Conservation (phyloP, 192 early-diverging fungal species). For the Ambispora gerdemannii region DNA sequence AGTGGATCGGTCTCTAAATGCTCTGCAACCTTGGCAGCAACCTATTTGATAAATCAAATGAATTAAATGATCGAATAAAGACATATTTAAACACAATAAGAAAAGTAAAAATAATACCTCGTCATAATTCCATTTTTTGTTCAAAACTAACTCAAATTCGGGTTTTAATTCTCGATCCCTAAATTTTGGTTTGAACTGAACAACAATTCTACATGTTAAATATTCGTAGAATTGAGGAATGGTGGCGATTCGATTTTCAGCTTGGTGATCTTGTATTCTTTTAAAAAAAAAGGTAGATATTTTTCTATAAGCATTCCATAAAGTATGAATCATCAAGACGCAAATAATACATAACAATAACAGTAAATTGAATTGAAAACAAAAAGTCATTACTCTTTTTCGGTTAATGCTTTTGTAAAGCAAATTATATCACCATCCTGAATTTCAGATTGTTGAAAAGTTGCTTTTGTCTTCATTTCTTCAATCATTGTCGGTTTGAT, state of each 20-base stretch:
- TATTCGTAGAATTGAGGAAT: conserved; percentile 78
- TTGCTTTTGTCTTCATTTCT: conserved; percentile 55
- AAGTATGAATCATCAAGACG: no score
- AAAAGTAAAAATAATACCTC: conserved; percentile 33
- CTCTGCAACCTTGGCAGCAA: conserved; percentile 63
- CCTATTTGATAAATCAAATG: conserved; percentile 22
- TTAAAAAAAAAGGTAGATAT: conserved; percentile 5
- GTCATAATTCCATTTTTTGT: conserved; percentile 68
- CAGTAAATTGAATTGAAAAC: neutral
- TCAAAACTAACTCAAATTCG: conserved; percentile 50
- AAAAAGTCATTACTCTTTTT: conserved; percentile 42
- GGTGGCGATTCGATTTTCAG: conserved; percentile 38
- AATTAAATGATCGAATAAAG: no score
- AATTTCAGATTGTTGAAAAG: conserved; percentile 77
- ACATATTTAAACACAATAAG: no score
- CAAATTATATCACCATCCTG: conserved; percentile 93
- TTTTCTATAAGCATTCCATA: no score
- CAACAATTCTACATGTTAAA: conserved; percentile 61
- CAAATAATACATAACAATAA: neutral
- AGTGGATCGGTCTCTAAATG: conserved; percentile 58
- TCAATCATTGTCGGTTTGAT: conserved; percentile 94
- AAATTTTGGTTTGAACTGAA: conserved; percentile 68
- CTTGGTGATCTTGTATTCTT: conserved; percentile 39
- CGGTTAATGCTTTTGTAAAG: conserved; percentile 62
- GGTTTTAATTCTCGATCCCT: conserved; percentile 40